Evolutionary conservation across 129 eudicot species (phyloP).

Genomic region (Flaveria bidentis): DNA sequence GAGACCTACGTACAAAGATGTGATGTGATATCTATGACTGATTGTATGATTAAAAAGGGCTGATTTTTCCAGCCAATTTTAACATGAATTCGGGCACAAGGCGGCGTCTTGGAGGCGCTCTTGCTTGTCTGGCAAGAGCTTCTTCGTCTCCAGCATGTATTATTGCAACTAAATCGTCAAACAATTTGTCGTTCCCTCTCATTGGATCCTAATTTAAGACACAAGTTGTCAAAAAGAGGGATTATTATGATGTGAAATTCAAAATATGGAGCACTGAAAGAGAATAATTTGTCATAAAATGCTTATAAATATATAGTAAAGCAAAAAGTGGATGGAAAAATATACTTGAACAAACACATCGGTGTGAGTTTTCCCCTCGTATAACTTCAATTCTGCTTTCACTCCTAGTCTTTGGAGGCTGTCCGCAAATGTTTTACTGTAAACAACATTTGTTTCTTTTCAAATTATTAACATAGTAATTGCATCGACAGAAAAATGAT

Average conservation of each 20-base stretch:
- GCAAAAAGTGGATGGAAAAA: background rate
- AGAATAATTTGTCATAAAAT: background rate
- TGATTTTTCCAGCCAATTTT: constrained; percentile 68
- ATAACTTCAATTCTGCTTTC: constrained; percentile 66
- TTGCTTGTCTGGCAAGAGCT: constrained; percentile 65
- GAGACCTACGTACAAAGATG: background rate
- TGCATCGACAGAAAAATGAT: background rate
- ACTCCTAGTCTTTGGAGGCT: constrained; percentile 77
- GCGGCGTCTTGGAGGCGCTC: constrained; percentile 72
- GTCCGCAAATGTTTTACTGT: constrained; percentile 74
- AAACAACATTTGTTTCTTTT: background rate
- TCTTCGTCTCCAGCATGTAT: constrained; percentile 75
- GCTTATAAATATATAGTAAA: background rate
- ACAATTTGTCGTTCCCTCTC: constrained; percentile 93
- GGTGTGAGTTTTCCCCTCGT: constrained; percentile 93
- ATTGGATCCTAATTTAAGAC: constrained; percentile 75
- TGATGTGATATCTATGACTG: background rate
- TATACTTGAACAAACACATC: constrained; percentile 93
- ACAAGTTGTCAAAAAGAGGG: constrained; percentile 2
- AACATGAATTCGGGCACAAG: constrained; percentile 90
- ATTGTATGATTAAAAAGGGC: constrained; percentile 59
- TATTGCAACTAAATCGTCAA: constrained; percentile 65
- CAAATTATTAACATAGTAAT: background rate
- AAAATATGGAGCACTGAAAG: constrained; percentile 7
- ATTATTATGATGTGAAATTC: background rate